Evolutionary conservation across 2,329 filamentous ascomycete species (phyloP).

Genomic region (Gliomastix tumulicola): DNA sequence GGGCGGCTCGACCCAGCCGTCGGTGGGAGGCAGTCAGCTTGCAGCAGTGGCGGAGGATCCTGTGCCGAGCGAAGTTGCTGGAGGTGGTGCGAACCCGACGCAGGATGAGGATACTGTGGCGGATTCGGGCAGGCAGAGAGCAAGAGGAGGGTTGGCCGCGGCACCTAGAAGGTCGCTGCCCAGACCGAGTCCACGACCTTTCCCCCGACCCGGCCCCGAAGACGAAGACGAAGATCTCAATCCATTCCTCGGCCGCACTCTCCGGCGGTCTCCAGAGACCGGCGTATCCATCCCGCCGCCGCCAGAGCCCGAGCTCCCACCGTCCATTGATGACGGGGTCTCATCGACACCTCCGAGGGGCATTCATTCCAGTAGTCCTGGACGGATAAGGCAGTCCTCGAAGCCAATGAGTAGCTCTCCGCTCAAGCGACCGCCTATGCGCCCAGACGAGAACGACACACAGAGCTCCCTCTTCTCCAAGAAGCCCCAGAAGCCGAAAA

Average conservation of each 20-base stretch:
- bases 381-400: conserved; percentile 28
- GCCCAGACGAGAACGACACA: conserved; percentile 9
- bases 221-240: conserved; percentile 34
- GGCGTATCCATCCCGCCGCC: conserved; percentile 6
- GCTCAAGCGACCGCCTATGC: conserved; percentile 34
- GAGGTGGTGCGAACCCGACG: no score
- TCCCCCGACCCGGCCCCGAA: conserved; percentile 36
- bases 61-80: no score
- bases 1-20: no score
- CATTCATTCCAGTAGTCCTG: conserved; percentile 50
- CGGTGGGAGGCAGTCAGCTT: no score
- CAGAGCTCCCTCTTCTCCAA: neutral
- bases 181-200: conserved; percentile 35
- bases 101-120: no score
- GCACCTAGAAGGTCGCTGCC: conserved; percentile 30
- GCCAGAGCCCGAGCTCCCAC: conserved; percentile 60
- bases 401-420: conserved; percentile 39
- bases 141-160: conserved; percentile 21
- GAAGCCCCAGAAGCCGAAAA: neutral
- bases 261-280: conserved; percentile 18
- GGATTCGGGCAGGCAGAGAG: conserved; percentile 1
- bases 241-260: conserved; percentile 27
- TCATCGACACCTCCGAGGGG: conserved; percentile 49
- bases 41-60: no score
- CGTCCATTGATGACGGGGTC: conserved; percentile 44